These are phyloP conservation scores for Gymnopus androsaceus DNA, from an alignment of 1,284 basidiomycete genomes.

Conservation along the genomic window DNA sequence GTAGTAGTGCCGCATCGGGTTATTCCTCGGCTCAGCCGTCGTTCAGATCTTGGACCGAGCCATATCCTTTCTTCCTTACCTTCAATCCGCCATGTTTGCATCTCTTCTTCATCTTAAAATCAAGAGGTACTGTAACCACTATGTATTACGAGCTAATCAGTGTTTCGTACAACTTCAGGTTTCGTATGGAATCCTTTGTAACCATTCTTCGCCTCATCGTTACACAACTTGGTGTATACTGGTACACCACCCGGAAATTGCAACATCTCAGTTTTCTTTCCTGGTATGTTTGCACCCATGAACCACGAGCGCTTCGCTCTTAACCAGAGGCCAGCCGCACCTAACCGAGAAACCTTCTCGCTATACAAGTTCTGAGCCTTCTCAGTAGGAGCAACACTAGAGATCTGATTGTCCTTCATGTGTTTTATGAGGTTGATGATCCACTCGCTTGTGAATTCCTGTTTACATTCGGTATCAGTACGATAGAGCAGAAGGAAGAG, in stretches of 20 bases:
- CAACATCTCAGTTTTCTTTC: constrained; percentile 12
- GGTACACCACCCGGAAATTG: constrained; percentile 12
- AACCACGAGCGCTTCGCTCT: constrained; percentile 12
- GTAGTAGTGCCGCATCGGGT: too few species aligned
- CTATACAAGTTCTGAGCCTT: constrained; percentile 2
- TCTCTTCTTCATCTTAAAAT: too few species aligned
- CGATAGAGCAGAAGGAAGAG: not conserved
- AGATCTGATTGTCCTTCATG: constrained; percentile 13
- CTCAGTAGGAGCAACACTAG: not conserved
- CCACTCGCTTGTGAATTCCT: constrained; percentile 30
- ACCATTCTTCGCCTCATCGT: constrained; percentile 5
- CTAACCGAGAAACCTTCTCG: not conserved
- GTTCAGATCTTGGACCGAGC: too few species aligned
- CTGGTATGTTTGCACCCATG: constrained; percentile 15
- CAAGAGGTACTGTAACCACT: too few species aligned
- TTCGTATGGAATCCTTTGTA: constrained; percentile 13
- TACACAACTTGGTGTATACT: not conserved
- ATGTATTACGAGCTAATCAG: too few species aligned
- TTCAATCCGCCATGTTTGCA: too few species aligned
- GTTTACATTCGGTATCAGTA: not conserved
- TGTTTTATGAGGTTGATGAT: constrained; percentile 23
- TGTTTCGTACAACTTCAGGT: too few species aligned
- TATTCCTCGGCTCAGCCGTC: too few species aligned
- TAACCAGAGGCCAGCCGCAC: constrained; percentile 3
- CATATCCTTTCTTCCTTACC: too few species aligned